Conservation (phyloP, 805 yeast species). For the Suhomyces emberorum region DNA sequence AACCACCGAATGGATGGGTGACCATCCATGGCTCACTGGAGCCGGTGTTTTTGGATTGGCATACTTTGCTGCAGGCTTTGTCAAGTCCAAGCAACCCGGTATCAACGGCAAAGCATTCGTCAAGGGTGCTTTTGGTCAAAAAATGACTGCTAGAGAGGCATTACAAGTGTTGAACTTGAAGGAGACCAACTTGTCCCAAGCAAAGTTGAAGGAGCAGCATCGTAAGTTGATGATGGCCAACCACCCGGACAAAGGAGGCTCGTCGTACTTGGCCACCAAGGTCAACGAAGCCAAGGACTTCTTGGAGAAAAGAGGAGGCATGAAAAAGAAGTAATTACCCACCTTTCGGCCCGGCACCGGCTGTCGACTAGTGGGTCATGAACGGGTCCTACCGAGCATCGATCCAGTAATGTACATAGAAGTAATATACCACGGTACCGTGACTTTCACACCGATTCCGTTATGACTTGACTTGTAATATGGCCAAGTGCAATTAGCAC, state of each 20-base stretch:
- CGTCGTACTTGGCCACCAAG: constrained; percentile 84
- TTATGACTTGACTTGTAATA: no score
- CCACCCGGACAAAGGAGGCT: constrained; percentile 95
- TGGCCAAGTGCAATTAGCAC: no score
- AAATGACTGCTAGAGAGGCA: constrained; percentile 88
- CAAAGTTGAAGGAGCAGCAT: constrained; percentile 73
- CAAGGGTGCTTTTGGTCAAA: constrained; percentile 89
- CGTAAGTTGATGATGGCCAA: constrained; percentile 81
- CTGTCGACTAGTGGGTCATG: no score
- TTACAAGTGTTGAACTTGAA: constrained; percentile 74
- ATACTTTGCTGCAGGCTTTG: constrained; percentile 63
- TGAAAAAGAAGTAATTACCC: constrained; percentile 35
- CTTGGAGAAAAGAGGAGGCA: constrained; percentile 64
- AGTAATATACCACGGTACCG: no score
- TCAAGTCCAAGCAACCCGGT: constrained; percentile 68
- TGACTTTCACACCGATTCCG: no score
- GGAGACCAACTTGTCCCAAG: constrained; percentile 59
- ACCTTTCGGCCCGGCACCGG: no score
- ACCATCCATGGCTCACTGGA: constrained; percentile 75
- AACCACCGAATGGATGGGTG: constrained; percentile 55
- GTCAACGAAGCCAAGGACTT: constrained; percentile 89
- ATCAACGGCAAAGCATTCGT: constrained; percentile 61
- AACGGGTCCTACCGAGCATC: no score
- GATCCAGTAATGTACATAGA: no score
- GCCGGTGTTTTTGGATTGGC: constrained; percentile 64